Conservation (phyloP, 108 stramenopile species). For the Cyclotella sp. region DNA sequence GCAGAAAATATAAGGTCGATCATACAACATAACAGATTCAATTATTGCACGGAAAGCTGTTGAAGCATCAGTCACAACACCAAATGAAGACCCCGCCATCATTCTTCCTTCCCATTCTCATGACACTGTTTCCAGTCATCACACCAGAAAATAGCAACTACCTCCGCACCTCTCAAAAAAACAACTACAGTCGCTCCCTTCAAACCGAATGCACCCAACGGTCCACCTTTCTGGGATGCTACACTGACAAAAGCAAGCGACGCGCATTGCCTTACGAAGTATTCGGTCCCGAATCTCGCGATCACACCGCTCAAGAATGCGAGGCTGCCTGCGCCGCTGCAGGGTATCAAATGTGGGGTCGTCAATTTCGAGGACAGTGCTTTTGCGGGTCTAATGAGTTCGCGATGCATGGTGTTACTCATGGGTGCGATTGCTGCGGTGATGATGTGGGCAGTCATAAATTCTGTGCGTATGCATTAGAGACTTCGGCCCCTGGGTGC, state of each 20-base stretch:
- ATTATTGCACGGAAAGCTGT: no score
- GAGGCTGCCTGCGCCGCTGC: constrained; percentile 13
- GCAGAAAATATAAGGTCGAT: no score
- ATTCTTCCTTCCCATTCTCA: background rate
- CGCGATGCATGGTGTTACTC: constrained; percentile 14
- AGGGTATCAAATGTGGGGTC: constrained; percentile 24
- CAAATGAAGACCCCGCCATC: background rate
- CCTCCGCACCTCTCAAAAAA: background rate
- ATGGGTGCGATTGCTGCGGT: constrained; percentile 35
- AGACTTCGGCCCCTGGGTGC: constrained; percentile 13
- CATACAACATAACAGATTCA: no score
- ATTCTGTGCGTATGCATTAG: constrained; percentile 23
- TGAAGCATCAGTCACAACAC: no score
- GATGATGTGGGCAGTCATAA: constrained; percentile 23
- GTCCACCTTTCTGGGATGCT: constrained; percentile 30
- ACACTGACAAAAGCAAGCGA: constrained; percentile 7
- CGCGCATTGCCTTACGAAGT: constrained; percentile 24
- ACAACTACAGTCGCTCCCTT: constrained; percentile 6
- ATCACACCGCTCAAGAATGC: constrained; percentile 7
- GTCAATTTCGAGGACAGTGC: constrained; percentile 33
- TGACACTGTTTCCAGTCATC: no score
- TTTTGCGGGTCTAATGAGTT: constrained; percentile 27
- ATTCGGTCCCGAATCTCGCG: constrained; percentile 19
- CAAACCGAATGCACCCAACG: constrained; percentile 6
- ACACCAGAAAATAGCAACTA: background rate